A percentile compares a stretch with the other conserved stretches of the same genome.
Conservation (phyloP, 2,329 filamentous ascomycete species). For the Ophidiomyces ophidiicola region DNA sequence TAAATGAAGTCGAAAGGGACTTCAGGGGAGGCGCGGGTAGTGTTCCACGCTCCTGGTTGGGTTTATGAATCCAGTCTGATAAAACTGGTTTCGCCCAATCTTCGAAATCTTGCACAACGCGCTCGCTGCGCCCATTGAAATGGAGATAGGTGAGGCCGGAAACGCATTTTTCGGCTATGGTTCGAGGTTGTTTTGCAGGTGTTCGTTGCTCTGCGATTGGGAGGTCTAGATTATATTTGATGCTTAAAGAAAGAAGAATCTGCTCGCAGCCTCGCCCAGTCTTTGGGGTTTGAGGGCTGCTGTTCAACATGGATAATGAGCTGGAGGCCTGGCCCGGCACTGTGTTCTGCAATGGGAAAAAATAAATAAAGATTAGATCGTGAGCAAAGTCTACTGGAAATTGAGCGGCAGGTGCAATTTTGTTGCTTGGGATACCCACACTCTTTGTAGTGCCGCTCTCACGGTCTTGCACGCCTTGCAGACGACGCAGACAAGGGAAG, state of each 20-base stretch:
- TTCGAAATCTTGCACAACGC: conserved; percentile 23
- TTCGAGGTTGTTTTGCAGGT: conserved; percentile 10
- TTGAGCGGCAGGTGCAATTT: too few species aligned
- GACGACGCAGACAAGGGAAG: too few species aligned
- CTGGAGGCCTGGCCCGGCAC: conserved; percentile 5
- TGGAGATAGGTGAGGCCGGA: conserved; percentile 22
- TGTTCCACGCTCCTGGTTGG: conserved; percentile 21
- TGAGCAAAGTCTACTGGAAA: too few species aligned
- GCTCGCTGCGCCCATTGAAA: conserved; percentile 20
- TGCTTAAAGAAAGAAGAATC: conserved; percentile 26
- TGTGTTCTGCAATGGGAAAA: background rate
- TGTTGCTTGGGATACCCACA: too few species aligned
- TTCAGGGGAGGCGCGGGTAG: conserved; percentile 16
- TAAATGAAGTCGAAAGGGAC: background rate
- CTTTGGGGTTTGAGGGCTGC: conserved; percentile 3
- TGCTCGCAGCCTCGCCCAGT: conserved; percentile 19
- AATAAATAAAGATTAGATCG: too few species aligned
- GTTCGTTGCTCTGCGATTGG: conserved; percentile 20
- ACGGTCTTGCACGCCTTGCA: too few species aligned
- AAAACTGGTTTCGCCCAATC: conserved; percentile 21
- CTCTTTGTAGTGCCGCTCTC: too few species aligned
- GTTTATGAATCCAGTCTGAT: conserved; percentile 20
- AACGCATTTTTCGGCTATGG: conserved; percentile 21
- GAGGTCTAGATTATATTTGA: conserved; percentile 26
- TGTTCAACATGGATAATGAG: background rate